Percentiles rank a stretch among this genome's conserved stretches.
phyloP scores from a whole-genome alignment of 139 green algal species.

The Auxenochlorella pyrenoidosa region DNA sequence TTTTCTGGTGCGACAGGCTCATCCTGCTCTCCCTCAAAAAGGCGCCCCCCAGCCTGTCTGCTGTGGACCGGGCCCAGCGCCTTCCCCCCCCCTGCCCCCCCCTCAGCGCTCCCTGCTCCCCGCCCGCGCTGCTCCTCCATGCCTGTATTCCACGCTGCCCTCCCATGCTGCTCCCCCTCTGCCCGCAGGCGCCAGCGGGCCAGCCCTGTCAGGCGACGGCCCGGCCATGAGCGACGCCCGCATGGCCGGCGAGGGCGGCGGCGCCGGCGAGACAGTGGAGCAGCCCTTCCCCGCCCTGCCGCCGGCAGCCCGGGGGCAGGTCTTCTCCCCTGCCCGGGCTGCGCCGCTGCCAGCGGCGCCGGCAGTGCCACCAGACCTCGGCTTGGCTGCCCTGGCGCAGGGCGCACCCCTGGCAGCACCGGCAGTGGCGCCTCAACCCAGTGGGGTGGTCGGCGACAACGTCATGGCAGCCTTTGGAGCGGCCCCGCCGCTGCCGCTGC shows the following conservation, averaged over 20 bases:
- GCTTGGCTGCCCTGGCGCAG: not conserved
- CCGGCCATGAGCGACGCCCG: conserved; percentile 22
- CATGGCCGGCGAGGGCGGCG: not conserved
- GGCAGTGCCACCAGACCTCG: not conserved
- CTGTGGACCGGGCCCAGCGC: too few relatives aligned
- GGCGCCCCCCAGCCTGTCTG: too few relatives aligned
- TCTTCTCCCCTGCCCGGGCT: not conserved
- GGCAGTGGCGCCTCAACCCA: not conserved
- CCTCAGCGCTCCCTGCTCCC: too few relatives aligned
- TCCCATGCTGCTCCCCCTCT: not conserved
- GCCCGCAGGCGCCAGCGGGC: not conserved
- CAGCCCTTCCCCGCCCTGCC: not conserved
- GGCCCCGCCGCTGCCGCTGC: too few relatives aligned
- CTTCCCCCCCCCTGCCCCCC: too few relatives aligned
- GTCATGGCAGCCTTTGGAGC: not conserved
- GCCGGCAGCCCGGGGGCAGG: not conserved
- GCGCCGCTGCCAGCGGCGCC: not conserved
- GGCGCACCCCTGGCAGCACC: not conserved
- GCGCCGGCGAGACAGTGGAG: not conserved
- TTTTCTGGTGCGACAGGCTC: too few relatives aligned
- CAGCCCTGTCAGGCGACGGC: not conserved
- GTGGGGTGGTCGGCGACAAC: not conserved
- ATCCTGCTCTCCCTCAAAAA: too few relatives aligned
- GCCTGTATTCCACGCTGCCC: too few relatives aligned
- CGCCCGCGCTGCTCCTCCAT: too few relatives aligned